Percentiles rank a stretch among this genome's conserved stretches.
Conservation (phyloP, 2,329 filamentous ascomycete species). For the Davidsoniella neocaledoniae region DNA sequence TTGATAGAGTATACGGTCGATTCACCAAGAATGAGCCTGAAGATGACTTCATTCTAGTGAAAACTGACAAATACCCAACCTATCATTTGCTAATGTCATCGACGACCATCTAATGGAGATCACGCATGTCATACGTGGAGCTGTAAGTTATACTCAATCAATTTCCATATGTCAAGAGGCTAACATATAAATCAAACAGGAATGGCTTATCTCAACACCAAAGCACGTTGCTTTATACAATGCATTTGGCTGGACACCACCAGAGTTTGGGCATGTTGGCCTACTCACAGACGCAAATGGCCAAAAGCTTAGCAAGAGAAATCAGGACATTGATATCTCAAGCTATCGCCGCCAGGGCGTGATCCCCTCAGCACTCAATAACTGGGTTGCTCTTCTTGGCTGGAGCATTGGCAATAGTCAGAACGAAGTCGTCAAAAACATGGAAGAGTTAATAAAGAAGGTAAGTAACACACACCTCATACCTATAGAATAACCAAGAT, state of each 20-base stretch:
- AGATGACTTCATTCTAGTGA: constrained; percentile 80
- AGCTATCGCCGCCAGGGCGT: constrained; percentile 31
- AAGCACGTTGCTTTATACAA: constrained; percentile 55
- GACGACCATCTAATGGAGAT: constrained; percentile 94
- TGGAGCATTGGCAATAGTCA: constrained; percentile 49
- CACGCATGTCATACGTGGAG: constrained; percentile 84
- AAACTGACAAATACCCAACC: constrained; percentile 81
- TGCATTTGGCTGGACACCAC: constrained; percentile 57
- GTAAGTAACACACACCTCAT: constrained; percentile 26
- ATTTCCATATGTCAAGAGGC: not conserved
- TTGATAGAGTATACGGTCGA: constrained; percentile 63
- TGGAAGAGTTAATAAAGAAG: constrained; percentile 53
- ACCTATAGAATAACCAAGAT: not conserved
- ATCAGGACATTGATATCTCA: constrained; percentile 33
- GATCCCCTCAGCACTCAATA: constrained; percentile 39
- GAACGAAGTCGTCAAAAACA: constrained; percentile 49
- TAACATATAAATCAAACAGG: constrained; percentile 27
- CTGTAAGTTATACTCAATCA: constrained; percentile 29
- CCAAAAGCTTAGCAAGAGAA: constrained; percentile 76
- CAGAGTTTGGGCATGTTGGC: constrained; percentile 65
- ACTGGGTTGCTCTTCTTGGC: constrained; percentile 73
- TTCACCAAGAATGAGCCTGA: constrained; percentile 38
- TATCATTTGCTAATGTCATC: constrained; percentile 92
- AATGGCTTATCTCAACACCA: constrained; percentile 93
- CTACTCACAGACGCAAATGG: constrained; percentile 51